Conservation (phyloP, 768 basidiomycete species). For the Lentinula edodes region DNA sequence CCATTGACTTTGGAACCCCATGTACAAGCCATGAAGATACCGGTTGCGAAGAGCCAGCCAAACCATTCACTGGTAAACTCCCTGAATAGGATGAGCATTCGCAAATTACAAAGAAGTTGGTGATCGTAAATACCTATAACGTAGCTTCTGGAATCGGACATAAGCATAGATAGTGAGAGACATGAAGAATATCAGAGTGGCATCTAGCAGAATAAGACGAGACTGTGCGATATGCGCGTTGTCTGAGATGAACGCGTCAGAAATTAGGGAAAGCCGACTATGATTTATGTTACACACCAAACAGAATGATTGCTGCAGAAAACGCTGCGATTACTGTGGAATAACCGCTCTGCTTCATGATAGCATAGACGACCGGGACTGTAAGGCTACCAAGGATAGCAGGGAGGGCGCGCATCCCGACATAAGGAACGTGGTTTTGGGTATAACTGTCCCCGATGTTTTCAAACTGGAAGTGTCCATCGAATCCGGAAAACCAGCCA, state of each 20-base stretch:
- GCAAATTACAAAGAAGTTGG: background rate
- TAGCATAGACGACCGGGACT: conserved; percentile 85
- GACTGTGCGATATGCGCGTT: conserved; percentile 95
- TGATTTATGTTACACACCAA: conserved; percentile 55
- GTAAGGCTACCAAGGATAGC: conserved; percentile 90
- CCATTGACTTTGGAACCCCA: conserved; percentile 99
- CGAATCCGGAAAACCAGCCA: conserved; percentile 96
- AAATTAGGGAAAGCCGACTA: conserved; percentile 2
- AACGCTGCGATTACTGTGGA: conserved; percentile 88
- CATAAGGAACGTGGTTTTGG: conserved; percentile 81
- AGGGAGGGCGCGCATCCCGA: conserved; percentile 89
- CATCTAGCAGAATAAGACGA: conserved; percentile 94
- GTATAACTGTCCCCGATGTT: conserved; percentile 94
- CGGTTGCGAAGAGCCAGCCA: conserved; percentile 88
- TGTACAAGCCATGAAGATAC: conserved; percentile 90
- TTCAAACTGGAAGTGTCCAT: conserved; percentile 91
- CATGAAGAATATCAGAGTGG: conserved; percentile 94
- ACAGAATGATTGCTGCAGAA: conserved; percentile 78
- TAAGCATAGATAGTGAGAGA: conserved; percentile 89
- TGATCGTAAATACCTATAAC: conserved; percentile 62
- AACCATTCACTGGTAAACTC: conserved; percentile 92
- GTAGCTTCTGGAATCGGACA: conserved; percentile 89
- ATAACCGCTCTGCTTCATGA: conserved; percentile 98
- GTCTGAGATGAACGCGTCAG: conserved; percentile 41
- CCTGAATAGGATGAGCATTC: conserved; percentile 31